Base-by-base conservation (phyloP, 106 monocot species). In the Narthecium ossifragum region DNA sequence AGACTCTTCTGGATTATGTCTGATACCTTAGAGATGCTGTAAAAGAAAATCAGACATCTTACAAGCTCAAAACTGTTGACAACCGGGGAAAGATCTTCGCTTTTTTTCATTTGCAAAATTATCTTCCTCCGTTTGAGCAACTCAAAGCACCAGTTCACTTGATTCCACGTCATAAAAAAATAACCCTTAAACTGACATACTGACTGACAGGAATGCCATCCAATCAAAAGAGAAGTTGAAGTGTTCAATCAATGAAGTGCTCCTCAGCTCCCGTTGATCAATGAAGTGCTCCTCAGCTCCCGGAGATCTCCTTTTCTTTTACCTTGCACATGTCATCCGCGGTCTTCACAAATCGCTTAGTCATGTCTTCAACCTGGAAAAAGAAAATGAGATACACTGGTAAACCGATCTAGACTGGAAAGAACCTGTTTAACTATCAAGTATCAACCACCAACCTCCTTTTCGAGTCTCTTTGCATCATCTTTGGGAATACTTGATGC, bases 321-420 rank as follows among this genome's bases (percentile, higher is more conserved):
- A 82, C 82, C 63, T 85, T 85, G 80, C 85, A 94, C 71, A 89
- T 85, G 55, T 89, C 89, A 43, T 94, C 93, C 17, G 85, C 85
- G 4, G 85, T 62, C 70, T 86, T 94, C 6, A 89, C 68, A 65
- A 83, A 94, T 4, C 66, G 65, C 56, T 94, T 94, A 6, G 93
- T 89, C 39, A 89, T 70, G 49, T 89, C 93, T 22, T 94, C 93
- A 62, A 94, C 38, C 89, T 94, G 67, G 2, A 28, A 8, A 46
- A 75, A 26, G 17, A 26, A 32, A 18, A 30, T 34, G 41, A 57
- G 2, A 21, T 33, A 1, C 4, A 4, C 1, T 7, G 18, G 21
- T 34, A 34, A 22, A 8, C 49, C 23, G 9, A 5, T 0, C 23
- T 24, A 49, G 8, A 4, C 21, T 4, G 23, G 23, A 20, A 6